Conservation (phyloP, 2,329 filamentous ascomycete species). For the Chalaropsis ovoidea region DNA sequence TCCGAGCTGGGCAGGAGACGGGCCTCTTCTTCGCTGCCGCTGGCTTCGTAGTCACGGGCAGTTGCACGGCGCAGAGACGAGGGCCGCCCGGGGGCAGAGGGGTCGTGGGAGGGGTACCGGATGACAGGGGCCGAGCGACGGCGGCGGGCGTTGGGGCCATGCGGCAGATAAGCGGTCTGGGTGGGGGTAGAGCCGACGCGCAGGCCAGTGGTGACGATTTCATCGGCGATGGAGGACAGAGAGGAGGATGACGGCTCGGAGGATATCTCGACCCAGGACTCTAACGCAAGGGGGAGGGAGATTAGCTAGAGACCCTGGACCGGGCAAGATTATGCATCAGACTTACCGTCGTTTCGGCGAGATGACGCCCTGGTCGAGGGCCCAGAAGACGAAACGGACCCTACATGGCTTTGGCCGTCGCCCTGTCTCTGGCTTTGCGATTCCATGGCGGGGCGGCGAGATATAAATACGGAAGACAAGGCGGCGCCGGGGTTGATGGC, state of each 20-base stretch:
- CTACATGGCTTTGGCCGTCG: neutral
- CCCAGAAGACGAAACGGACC: neutral
- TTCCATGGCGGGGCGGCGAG: neutral
- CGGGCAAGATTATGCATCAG: neutral
- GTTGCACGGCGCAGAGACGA: constrained; percentile 44
- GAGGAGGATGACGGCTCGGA: constrained; percentile 92
- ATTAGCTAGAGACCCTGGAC: neutral
- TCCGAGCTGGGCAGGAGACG: constrained; percentile 36
- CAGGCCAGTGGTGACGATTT: constrained; percentile 83
- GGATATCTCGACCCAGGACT: constrained; percentile 92
- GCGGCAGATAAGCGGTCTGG: constrained; percentile 28
- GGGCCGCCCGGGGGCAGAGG: constrained; percentile 29
- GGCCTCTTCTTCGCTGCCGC: constrained; percentile 72
- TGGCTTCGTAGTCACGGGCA: constrained; percentile 94
- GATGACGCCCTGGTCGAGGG: constrained; percentile 2
- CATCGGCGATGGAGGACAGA: constrained; percentile 72
- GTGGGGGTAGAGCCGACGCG: constrained; percentile 53
- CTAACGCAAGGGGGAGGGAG: constrained; percentile 36
- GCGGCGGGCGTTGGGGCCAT: constrained; percentile 41
- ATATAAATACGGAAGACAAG: neutral
- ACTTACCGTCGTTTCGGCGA: constrained; percentile 15
- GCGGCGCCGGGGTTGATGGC: neutral
- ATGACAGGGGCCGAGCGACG: constrained; percentile 31
- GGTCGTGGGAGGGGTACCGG: constrained; percentile 14
- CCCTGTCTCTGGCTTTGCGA: constrained; percentile 10